Base-by-base conservation (phyloP, 2,329 filamentous ascomycete genomes). In the Colletotrichum cordylinicola region DNA sequence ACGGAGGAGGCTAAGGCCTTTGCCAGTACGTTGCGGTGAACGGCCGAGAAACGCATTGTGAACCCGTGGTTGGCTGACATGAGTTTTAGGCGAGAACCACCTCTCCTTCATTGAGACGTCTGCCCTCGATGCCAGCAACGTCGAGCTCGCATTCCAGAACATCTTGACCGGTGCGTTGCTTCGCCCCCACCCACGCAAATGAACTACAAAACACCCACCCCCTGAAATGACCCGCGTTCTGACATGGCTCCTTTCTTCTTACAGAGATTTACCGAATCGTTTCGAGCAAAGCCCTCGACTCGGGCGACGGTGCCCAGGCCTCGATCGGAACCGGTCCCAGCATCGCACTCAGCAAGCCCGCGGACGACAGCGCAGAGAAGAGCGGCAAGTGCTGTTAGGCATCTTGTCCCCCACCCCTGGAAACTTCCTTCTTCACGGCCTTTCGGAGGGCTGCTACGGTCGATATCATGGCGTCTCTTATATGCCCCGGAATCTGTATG, bases 91-190 rank as follows among this genome's bases (percentile, higher is more conserved):
- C 90, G 96, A 98, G 87, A 98, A 98, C 89, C 96, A 98, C 86
- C 91, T 98, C 61, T 98, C 96, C 67, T 99, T 99, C 87, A 99
- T 99, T 86, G 97, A 99, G 91, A 99, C 97, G 56, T 99, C 98
- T 77, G 97, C 97, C 79, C 93, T 99, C 82, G 97, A 99, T 85
- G 97, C 97, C 81, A 98, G 96, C 92, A 99, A 99, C 84, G 97
- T 99, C 80, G 97, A 99, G 89, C 93, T 98, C 83, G 97, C 97
- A 77, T 98, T 99, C 92, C 96, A 99, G 89, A 98, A 98, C 88
- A 99, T 99, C 84, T 90, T 99, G 85, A 99, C 97, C 84, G 96
- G 96, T 98, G 91, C 78, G 91, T 85, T 33, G 39, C 31, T n/a
- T 58, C 69, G 13, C 27, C 58, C 56, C 27, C 33, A 9, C 27